These are phyloP conservation scores for Lantana camara DNA, from an alignment of 257 asterid species.

Conservation along the genomic window DNA sequence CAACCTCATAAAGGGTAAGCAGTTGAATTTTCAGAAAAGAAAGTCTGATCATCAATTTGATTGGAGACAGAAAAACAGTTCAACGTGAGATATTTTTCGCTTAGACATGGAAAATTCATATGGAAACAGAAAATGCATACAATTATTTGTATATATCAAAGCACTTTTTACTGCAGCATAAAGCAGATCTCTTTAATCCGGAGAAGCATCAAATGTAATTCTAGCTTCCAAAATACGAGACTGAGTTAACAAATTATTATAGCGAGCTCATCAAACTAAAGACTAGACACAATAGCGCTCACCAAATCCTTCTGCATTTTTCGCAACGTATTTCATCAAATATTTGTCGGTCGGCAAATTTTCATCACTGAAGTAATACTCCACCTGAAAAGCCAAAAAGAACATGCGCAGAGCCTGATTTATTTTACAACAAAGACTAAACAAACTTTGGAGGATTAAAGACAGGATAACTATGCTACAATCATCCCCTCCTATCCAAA, in stretches of 20 bases:
- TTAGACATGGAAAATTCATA: too few species aligned
- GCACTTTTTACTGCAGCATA: too few species aligned
- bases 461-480: background rate
- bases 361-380: conserved; percentile 95
- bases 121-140: too few species aligned
- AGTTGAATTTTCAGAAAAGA: background rate
- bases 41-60: background rate
- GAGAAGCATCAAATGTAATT: conserved; percentile 2
- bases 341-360: conserved; percentile 80
- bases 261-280: background rate
- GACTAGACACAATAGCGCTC: conserved; percentile 30
- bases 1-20: background rate
- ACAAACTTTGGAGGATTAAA: background rate
- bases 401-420: conserved; percentile 10
- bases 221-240: conserved; percentile 2
- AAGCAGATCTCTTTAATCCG: background rate
- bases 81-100: too few species aligned
- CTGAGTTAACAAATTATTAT: background rate
- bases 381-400: conserved; percentile 58
- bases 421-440: conserved; percentile 1
- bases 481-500: background rate
- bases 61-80: background rate
- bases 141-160: too few species aligned
- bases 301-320: conserved; percentile 79
- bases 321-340: conserved; percentile 61